These are phyloP conservation scores for Chamaecrista fasciculata DNA, from an alignment of 306 rosid genomes.

Conservation along the genomic window DNA sequence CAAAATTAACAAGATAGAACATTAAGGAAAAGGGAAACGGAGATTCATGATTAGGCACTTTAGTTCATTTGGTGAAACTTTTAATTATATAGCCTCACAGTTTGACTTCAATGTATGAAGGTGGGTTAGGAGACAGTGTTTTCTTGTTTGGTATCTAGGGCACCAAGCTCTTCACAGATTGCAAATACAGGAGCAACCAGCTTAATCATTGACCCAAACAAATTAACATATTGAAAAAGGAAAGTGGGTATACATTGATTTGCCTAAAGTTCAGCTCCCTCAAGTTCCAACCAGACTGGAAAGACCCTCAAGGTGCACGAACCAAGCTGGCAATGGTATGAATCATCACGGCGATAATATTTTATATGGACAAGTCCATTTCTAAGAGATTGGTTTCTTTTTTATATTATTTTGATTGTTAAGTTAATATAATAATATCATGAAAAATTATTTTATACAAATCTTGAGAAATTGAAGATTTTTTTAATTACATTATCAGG, in stretches of 20 bases:
- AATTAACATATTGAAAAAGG: slow-evolving; percentile 6
- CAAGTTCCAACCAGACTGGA: background rate
- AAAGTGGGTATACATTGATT: background rate
- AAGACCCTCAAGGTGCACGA: background rate
- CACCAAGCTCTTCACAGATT: slow-evolving; percentile 11
- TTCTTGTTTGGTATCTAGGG: slow-evolving; percentile 24
- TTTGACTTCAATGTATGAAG: background rate
- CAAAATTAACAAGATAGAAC: background rate
- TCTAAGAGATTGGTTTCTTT: too few relatives aligned
- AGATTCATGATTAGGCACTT: background rate
- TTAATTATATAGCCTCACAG: background rate
- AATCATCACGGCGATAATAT: too few relatives aligned
- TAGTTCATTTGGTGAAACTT: background rate
- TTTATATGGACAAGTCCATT: too few relatives aligned
- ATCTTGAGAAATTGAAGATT: too few relatives aligned
- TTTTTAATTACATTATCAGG: too few relatives aligned
- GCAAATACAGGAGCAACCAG: slow-evolving; percentile 15
- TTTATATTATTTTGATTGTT: too few relatives aligned
- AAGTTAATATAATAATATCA: too few relatives aligned
- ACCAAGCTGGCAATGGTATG: slow-evolving; percentile 12
- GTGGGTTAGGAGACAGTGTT: background rate
- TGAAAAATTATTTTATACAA: too few relatives aligned
- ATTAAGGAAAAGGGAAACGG: background rate
- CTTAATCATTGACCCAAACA: slow-evolving; percentile 11
- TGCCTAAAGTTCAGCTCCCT: background rate